Base-by-base conservation (phyloP, 768 basidiomycete genomes). In the Pisolithus albus region DNA sequence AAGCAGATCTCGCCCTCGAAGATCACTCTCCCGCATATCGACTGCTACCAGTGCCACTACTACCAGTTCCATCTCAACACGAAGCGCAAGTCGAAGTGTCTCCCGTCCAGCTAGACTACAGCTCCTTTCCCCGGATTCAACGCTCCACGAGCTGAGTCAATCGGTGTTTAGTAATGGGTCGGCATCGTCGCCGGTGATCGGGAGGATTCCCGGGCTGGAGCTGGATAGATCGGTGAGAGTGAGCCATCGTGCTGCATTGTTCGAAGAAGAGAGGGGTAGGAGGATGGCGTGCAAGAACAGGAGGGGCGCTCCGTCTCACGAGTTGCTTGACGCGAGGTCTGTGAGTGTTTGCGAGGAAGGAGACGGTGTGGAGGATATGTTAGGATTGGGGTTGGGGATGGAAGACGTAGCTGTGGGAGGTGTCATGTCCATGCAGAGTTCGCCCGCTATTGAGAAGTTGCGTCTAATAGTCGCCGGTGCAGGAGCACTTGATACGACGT, bases 11-110 rank as follows among this genome's bases (percentile, higher is more conserved):
- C 34, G 72, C 19, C 64, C 67, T 2, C 64, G 72, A 50, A 72
- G 79, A 28, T 80, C 81, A 4, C 61, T 75, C 28, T 82, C 79
- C 11, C 68, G 78, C n/a, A 70, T 73, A 2, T 78, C 79, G 9
- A 63, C 70, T 15, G 62, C 69, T 1, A 68, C 68, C 30, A 34
- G 34, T 4, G 72, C 70, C 15, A 71, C 43, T 21, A 13, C 42
- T 28, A 45, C 24, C 24, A 26, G 68, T 42, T 71, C 75, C 7
- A 62, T 68, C 5, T 72, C 73, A 8, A 64, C 67, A 6, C 63
- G 72, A 39, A 71, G 71, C 30, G 58, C 62, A 11, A 71, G 73
- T 39, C 70, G 75, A 34, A 74, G 74, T 53, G 59, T 65, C 13
- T 78, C 77, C 9, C 66, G 73, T 38, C 68, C 71, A 2, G 71